Percentiles rank a stretch among this genome's conserved stretches.
phyloP scores from a whole-genome alignment of 1,139 yeast genomes.

The Diutina scorzettiae region DNA sequence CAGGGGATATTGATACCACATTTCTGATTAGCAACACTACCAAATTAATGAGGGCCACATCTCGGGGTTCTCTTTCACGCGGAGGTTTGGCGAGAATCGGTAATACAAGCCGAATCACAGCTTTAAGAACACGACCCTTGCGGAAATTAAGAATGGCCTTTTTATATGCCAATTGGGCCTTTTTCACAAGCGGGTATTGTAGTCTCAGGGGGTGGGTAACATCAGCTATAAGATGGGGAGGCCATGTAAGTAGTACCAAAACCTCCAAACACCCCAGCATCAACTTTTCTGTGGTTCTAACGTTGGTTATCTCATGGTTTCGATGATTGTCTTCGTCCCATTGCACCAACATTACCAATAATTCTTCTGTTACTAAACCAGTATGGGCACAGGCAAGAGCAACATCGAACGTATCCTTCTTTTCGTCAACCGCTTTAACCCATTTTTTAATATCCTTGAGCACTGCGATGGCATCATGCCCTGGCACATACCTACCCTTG shows the following conservation, averaged over 20 bases:
- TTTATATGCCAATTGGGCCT: conserved; percentile 63
- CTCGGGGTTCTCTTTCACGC: conserved; percentile 54
- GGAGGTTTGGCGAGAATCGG: conserved; percentile 49
- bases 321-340: conserved; percentile 40
- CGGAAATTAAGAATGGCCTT: conserved; percentile 47
- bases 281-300: conserved; percentile 36
- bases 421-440: conserved; percentile 77
- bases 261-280: conserved; percentile 67
- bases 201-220: conserved; percentile 8
- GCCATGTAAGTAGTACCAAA: conserved; percentile 81
- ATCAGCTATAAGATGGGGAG: conserved; percentile 29
- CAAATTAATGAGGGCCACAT: conserved; percentile 59
- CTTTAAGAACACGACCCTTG: conserved; percentile 52
- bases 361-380: conserved; percentile 60
- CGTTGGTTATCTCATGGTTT: background rate
- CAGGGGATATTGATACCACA: conserved; percentile 62
- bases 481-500: conserved; percentile 43
- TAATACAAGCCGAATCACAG: conserved; percentile 58
- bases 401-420: conserved; percentile 57
- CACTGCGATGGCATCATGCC: conserved; percentile 87
- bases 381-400: conserved; percentile 83
- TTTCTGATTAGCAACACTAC: conserved; percentile 70
- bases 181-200: conserved; percentile 12
- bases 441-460: conserved; percentile 79
- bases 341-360: conserved; percentile 61